Conservation (phyloP, 2,329 filamentous ascomycete genomes). For the Neocatenulostroma microsporum region DNA sequence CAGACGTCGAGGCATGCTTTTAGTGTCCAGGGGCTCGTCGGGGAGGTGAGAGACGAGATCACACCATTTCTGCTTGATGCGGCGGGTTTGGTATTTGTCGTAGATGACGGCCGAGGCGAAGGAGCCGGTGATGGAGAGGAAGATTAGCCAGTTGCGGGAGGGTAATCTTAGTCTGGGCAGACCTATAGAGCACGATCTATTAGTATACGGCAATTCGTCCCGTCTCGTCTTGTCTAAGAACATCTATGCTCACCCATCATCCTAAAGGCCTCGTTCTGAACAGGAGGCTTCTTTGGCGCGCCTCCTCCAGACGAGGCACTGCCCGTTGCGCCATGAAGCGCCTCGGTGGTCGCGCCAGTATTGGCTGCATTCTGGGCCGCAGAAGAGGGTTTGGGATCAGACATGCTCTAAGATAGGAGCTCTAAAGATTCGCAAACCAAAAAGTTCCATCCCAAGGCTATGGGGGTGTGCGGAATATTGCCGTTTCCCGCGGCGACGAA, state of each 20-base stretch:
- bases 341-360: slow-evolving; percentile 8
- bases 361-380: slow-evolving; percentile 14
- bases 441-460: neutral
- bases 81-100: slow-evolving; percentile 83
- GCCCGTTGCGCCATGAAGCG: too few species aligned
- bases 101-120: slow-evolving; percentile 79
- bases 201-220: too few species aligned
- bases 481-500: slow-evolving; percentile 3
- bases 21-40: slow-evolving; percentile 63
- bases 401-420: slow-evolving; percentile 7
- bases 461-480: neutral
- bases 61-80: slow-evolving; percentile 78
- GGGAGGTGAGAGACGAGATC: slow-evolving; percentile 77
- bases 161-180: slow-evolving; percentile 81
- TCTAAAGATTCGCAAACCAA: neutral
- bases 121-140: slow-evolving; percentile 69
- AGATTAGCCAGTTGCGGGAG: slow-evolving; percentile 97
- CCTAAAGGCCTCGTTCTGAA: slow-evolving; percentile 62
- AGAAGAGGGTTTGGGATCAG: slow-evolving; percentile 14
- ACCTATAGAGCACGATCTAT: slow-evolving; percentile 42
- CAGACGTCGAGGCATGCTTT: slow-evolving; percentile 70
- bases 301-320: slow-evolving; percentile 21
- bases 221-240: too few species aligned
- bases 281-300: slow-evolving; percentile 29
- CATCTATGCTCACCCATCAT: slow-evolving; percentile 62